phyloP scores from a whole-genome alignment of 1,139 yeast genomes.

The Candida pseudocylindracea region DNA sequence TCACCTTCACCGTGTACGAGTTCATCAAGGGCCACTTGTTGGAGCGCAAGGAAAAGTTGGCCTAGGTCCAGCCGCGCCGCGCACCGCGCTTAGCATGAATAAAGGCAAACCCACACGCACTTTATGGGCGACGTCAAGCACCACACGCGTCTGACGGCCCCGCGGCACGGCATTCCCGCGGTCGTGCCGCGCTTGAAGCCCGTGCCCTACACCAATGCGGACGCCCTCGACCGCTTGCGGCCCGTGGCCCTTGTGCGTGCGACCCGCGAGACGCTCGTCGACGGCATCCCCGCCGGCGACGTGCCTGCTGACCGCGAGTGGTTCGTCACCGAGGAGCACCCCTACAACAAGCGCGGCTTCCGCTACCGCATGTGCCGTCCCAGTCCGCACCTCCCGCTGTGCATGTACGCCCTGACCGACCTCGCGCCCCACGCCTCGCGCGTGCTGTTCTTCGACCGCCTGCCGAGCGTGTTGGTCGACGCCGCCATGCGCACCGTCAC shows the following conservation, averaged over 20 bases:
- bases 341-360: constrained; percentile 62
- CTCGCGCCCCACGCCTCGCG: constrained; percentile 43
- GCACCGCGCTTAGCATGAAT: no score
- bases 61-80: no score
- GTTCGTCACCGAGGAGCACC: constrained; percentile 35
- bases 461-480: constrained; percentile 31
- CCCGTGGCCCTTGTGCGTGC: no score
- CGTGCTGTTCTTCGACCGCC: constrained; percentile 50
- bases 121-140: background rate
- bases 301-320: no score
- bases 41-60: constrained; percentile 1
- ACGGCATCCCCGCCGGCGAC: no score
- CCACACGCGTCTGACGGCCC: background rate
- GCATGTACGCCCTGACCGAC: constrained; percentile 57
- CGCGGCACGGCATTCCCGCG: background rate
- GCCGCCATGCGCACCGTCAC: constrained; percentile 22
- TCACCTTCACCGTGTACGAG: constrained; percentile 92
- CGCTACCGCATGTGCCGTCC: constrained; percentile 68
- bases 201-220: no score
- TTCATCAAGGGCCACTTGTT: constrained; percentile 45
- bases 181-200: no score
- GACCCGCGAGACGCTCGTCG: background rate
- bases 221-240: no score
- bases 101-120: background rate
- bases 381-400: constrained; percentile 31